Conservation (phyloP, 225 moss, liverwort and hornwort genomes). For the Physcomitrellopsis africana region DNA sequence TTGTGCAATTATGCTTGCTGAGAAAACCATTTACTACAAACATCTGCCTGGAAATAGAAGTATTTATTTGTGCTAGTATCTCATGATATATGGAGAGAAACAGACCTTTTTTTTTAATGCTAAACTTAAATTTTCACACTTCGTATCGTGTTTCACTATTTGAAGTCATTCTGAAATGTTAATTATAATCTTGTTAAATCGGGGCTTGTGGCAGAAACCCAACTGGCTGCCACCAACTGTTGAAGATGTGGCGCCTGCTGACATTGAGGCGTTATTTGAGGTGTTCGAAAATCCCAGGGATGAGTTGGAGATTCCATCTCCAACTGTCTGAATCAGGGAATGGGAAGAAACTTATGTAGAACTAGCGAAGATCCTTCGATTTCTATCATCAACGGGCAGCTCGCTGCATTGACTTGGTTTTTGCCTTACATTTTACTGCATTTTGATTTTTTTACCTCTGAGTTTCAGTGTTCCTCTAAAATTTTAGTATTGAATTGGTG, state of each 20-base stretch:
- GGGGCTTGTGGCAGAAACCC: constrained; percentile 35
- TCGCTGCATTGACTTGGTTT: too few relatives aligned
- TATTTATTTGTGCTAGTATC: not conserved
- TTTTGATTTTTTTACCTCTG: too few relatives aligned
- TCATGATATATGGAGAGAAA: not conserved
- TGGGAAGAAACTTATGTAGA: too few relatives aligned
- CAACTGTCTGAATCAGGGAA: not conserved
- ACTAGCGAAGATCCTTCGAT: too few relatives aligned
- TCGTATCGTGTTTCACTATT: too few relatives aligned
- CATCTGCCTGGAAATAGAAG: not conserved
- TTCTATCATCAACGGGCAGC: too few relatives aligned
- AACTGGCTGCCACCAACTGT: constrained; percentile 39
- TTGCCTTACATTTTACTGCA: too few relatives aligned
- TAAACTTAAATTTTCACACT: too few relatives aligned
- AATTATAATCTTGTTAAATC: not conserved
- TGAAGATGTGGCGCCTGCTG: constrained; percentile 32
- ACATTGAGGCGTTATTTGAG: constrained; percentile 42
- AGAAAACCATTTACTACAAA: too few relatives aligned
- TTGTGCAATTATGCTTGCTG: not conserved
- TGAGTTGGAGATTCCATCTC: constrained; percentile 28
- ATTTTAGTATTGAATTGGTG: too few relatives aligned
- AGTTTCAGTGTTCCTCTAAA: too few relatives aligned
- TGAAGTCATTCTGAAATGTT: not conserved
- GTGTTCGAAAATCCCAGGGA: constrained; percentile 26
- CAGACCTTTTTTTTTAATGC: not conserved